Evolutionary conservation across 345 rosid genomes (phyloP).

Genomic region (Viola odorata): DNA sequence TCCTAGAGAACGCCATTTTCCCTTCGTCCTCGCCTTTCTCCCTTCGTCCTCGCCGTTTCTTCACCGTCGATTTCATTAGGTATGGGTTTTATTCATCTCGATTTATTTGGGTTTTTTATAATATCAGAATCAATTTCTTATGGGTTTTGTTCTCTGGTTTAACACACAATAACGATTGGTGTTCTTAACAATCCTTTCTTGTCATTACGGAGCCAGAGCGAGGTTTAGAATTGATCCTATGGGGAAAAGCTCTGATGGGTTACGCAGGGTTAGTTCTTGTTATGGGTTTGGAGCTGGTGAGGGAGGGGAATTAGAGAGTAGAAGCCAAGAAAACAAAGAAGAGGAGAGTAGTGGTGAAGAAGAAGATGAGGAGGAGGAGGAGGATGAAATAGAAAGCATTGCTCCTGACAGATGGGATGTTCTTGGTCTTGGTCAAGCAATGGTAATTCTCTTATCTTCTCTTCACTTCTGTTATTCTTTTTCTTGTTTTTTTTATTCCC

Average conservation of each 20-base stretch:
- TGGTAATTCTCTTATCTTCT: constrained; percentile 35
- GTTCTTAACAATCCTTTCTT: constrained; percentile 20
- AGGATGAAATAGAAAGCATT: constrained; percentile 24
- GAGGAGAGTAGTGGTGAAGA: constrained; percentile 23
- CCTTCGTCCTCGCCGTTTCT: too few relatives aligned
- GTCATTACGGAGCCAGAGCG: constrained; percentile 10
- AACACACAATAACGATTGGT: too few relatives aligned
- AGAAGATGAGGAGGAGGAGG: constrained; percentile 32
- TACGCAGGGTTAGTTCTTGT: constrained; percentile 25
- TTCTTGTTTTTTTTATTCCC: not conserved
- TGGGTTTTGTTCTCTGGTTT: too few relatives aligned
- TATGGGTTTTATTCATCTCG: too few relatives aligned
- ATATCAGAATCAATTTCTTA: too few relatives aligned
- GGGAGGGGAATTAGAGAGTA: constrained; percentile 30
- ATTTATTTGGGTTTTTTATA: too few relatives aligned
- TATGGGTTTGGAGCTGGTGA: constrained; percentile 18
- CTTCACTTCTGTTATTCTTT: not conserved
- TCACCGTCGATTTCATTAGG: too few relatives aligned
- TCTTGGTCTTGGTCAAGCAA: constrained; percentile 95
- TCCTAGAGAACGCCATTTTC: too few relatives aligned
- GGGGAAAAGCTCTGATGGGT: constrained; percentile 30
- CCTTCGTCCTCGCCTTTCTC: too few relatives aligned
- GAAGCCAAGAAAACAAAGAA: constrained; percentile 24
- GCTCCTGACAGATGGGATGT: constrained; percentile 93
- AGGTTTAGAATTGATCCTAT: constrained; percentile 23